Percentiles rank a stretch among this genome's conserved stretches.
These are phyloP conservation scores for Leptographium radiaticola DNA, from an alignment of 2,329 filamentous ascomycete genomes.

Conservation along the genomic window DNA sequence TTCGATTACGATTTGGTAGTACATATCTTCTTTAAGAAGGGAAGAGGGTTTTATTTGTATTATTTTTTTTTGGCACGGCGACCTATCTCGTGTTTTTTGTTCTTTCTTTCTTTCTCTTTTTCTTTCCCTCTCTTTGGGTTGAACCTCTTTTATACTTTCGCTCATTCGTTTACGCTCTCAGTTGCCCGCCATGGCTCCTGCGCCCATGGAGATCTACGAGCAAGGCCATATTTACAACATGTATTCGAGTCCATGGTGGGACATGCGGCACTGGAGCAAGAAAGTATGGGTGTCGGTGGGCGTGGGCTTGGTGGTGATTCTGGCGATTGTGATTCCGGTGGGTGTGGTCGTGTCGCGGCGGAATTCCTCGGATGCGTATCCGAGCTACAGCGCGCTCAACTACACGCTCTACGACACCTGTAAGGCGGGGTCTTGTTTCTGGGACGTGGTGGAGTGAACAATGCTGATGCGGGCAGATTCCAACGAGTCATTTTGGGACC, in stretches of 20 bases:
- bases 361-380: conserved; percentile 23
- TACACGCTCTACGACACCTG: conserved; percentile 37
- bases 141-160: too few relatives aligned
- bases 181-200: too few relatives aligned
- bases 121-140: too few relatives aligned
- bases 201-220: background rate
- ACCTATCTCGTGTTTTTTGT: too few relatives aligned
- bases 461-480: conserved; percentile 23
- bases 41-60: too few relatives aligned
- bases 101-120: too few relatives aligned
- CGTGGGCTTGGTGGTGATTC: conserved; percentile 22
- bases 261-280: conserved; percentile 40
- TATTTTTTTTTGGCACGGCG: too few relatives aligned
- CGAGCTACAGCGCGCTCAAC: conserved; percentile 31
- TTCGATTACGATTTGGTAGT: background rate
- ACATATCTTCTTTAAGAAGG: too few relatives aligned
- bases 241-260: conserved; percentile 13
- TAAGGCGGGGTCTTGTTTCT: conserved; percentile 15
- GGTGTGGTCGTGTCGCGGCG: conserved; percentile 25
- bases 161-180: background rate
- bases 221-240: conserved; percentile 2
- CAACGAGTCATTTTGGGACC: conserved; percentile 38
- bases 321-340: conserved; percentile 35
- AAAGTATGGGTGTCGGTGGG: conserved; percentile 33
- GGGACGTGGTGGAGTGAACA: background rate